phyloP scores from a whole-genome alignment of 768 basidiomycete species.

The Tylopilus intermedius region DNA sequence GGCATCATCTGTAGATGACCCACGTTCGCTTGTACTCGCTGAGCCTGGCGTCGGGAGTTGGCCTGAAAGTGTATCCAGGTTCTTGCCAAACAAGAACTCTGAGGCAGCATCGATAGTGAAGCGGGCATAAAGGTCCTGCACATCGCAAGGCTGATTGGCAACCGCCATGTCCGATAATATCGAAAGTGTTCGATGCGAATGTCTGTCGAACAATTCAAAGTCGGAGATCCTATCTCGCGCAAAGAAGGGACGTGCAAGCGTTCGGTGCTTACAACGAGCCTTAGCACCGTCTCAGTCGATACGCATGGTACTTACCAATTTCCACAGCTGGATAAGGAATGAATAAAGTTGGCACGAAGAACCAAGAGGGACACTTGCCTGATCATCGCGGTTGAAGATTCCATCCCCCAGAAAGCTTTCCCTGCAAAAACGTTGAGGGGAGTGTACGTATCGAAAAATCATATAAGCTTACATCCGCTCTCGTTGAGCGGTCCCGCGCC shows the following conservation, averaged over 20 bases:
- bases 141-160: constrained; percentile 46
- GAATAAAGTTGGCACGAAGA: constrained; percentile 1
- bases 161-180: constrained; percentile 41
- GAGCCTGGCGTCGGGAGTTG: constrained; percentile 47
- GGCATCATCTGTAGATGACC: constrained; percentile 52
- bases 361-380: constrained; percentile 35
- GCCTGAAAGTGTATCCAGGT: constrained; percentile 54
- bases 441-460: background rate
- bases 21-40: constrained; percentile 49
- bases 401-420: constrained; percentile 62
- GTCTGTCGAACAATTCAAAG: constrained; percentile 61
- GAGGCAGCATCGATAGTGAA: constrained; percentile 70
- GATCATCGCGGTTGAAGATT: constrained; percentile 75
- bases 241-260: constrained; percentile 68
- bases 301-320: constrained; percentile 41
- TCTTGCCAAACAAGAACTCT: constrained; percentile 67
- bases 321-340: constrained; percentile 46
- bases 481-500: constrained; percentile 59
- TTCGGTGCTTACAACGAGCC: constrained; percentile 46
- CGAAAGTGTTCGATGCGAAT: constrained; percentile 44
- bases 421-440: constrained; percentile 23
- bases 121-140: constrained; percentile 62
- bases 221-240: constrained; percentile 67
- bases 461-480: constrained; percentile 52
- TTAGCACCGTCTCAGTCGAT: constrained; percentile 1